phyloP scores from a whole-genome alignment of 805 yeast species.

The Yarrowia sp. region DNA sequence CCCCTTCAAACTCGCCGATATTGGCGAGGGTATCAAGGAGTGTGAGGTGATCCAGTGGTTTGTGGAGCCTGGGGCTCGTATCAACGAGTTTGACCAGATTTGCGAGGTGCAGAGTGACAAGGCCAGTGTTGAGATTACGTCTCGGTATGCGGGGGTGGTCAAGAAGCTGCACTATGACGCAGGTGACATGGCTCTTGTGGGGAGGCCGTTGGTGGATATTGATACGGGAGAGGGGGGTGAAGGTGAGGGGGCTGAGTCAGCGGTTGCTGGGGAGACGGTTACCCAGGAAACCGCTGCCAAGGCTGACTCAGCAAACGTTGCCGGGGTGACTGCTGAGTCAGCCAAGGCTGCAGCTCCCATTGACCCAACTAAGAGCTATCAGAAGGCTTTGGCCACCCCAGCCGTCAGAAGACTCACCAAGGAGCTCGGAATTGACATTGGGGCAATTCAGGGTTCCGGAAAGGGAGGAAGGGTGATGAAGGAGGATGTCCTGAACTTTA shows the following conservation, averaged over 20 bases:
- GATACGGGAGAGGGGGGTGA: constrained; percentile 44
- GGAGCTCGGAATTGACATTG: constrained; percentile 46
- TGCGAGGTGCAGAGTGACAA: constrained; percentile 51
- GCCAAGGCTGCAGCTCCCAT: not conserved
- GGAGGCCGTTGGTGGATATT: constrained; percentile 49
- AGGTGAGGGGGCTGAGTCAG: constrained; percentile 5
- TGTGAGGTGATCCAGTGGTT: constrained; percentile 52
- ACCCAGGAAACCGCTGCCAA: too few relatives aligned
- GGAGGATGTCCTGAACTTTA: constrained; percentile 47
- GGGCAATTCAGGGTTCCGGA: constrained; percentile 47
- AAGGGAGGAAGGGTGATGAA: constrained; percentile 50
- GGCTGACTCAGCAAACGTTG: not conserved
- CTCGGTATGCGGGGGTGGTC: constrained; percentile 49
- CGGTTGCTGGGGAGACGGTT: not conserved
- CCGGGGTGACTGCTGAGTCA: not conserved
- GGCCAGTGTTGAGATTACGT: constrained; percentile 51
- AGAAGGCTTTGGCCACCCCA: constrained; percentile 48
- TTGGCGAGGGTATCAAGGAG: constrained; percentile 51
- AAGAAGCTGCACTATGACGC: constrained; percentile 49
- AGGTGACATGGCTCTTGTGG: constrained; percentile 51
- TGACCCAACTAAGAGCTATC: not conserved
- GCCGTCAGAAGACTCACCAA: constrained; percentile 49
- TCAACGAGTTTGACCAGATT: constrained; percentile 50
- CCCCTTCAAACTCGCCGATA: constrained; percentile 50
- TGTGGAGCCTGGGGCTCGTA: constrained; percentile 50